Base-by-base conservation (phyloP, 306 rosid genomes). In the Cucurbita argyrosperma region DNA sequence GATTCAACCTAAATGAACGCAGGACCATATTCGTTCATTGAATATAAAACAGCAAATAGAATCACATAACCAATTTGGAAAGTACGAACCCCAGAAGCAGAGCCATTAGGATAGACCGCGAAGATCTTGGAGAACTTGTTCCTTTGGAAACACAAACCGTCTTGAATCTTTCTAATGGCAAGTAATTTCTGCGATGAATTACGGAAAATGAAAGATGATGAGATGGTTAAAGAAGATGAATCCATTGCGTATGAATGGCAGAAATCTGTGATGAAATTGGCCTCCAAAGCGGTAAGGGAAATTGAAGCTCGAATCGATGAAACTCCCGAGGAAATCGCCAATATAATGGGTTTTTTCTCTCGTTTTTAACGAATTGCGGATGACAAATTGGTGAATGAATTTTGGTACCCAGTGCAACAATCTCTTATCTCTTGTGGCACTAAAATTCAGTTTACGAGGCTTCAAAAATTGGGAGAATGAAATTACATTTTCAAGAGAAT, bases 1-100 rank as follows among this genome's bases (percentile, higher is more conserved):
- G 13, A 30, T 30, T 30, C 35, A 30, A 30, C 3, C 35, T 2
- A 30, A 30, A 30, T 30, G 3, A 30, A 30, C 35, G 35, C 35
- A 30, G 35, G 35, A 30, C 35, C 35, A 30, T 30, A 30, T 30
- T 30, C 35, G 35, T 3, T 3, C 35, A 30, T 30, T 30, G 35
- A 30, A 30, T 30, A 30, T 2, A 30, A 23, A 43, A 23, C 38
- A 15, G 9, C 40, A 12, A 42, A 10, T 9, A n/a, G 14, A 59
- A 68, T 13, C 15, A 10, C 53, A 19, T 19, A 19, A 10, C 18
- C 37, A 19, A 30, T 45, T 57, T 53, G 12, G 15, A 39, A 60
- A 14, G 49, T 13, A 83, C 92, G 74, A 19, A 92, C 90, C 88
- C 77, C 77, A 51, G 88, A 85, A 80, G 83, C 53, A 50, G 80